Conservation (phyloP, 78 protist genomes). For the Protostelium mycophagum region DNA sequence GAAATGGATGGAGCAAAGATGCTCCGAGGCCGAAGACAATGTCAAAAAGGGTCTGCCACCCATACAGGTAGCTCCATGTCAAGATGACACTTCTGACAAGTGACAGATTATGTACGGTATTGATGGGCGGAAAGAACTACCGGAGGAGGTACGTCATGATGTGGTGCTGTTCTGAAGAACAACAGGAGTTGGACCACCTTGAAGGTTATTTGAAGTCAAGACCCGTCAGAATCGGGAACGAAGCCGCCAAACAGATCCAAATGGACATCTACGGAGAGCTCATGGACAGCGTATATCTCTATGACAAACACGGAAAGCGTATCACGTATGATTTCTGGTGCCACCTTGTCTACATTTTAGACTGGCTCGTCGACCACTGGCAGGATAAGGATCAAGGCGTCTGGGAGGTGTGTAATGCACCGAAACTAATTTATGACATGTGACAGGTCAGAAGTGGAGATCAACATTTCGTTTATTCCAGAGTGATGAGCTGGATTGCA, state of each 20-base stretch:
- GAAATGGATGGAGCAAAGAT: constrained; percentile 39
- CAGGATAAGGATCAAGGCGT: constrained; percentile 43
- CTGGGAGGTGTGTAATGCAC: constrained; percentile 20
- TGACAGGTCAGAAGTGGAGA: constrained; percentile 42
- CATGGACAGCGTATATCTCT: constrained; percentile 46
- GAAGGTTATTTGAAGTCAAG: constrained; percentile 24
- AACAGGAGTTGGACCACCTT: constrained; percentile 12
- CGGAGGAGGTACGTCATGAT: background rate
- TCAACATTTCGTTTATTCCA: constrained; percentile 48
- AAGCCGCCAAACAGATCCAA: constrained; percentile 54
- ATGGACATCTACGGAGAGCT: constrained; percentile 56
- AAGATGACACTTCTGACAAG: no score
- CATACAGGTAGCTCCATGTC: no score
- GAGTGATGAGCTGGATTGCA: constrained; percentile 60
- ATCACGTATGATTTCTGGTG: constrained; percentile 50
- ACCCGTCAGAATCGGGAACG: constrained; percentile 57
- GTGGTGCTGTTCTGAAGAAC: background rate
- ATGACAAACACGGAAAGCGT: constrained; percentile 43
- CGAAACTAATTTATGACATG: background rate
- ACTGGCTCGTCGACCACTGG: constrained; percentile 46
- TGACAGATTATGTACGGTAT: constrained; percentile 57
- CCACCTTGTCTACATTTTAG: constrained; percentile 27
- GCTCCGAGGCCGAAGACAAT: constrained; percentile 8
- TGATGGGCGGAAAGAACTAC: constrained; percentile 31
- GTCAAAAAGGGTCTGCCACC: constrained; percentile 16